These are phyloP conservation scores for Solanum dulcamara DNA, from an alignment of 257 asterid species.

Conservation along the genomic window DNA sequence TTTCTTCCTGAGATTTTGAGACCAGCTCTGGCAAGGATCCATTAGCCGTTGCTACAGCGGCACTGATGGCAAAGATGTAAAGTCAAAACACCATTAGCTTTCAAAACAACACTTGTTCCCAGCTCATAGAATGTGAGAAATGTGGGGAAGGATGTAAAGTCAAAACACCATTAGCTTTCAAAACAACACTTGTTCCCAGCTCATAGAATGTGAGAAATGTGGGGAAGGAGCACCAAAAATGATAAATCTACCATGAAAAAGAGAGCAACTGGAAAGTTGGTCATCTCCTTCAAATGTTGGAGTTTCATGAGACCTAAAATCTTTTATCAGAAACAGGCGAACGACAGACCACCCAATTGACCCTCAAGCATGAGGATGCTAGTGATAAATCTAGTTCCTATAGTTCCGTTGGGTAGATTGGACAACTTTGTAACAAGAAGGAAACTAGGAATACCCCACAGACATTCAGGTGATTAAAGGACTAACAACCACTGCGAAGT, in stretches of 20 bases:
- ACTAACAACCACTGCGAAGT: background rate
- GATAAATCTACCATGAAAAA: background rate
- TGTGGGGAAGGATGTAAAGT: background rate
- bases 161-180: background rate
- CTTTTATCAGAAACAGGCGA: background rate
- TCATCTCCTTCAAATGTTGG: background rate
- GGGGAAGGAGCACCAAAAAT: background rate
- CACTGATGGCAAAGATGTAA: slow-evolving; percentile 28
- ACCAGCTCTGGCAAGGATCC: slow-evolving; percentile 33
- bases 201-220: background rate
- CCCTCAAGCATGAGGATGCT: background rate
- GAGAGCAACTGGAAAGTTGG: background rate
- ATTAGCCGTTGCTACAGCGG: slow-evolving; percentile 37
- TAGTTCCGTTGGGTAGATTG: background rate
- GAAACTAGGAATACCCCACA: background rate
- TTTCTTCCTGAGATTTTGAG: slow-evolving; percentile 23
- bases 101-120: background rate
- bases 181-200: background rate
- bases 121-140: background rate
- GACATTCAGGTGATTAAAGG: background rate
- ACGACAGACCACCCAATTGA: background rate
- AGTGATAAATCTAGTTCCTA: background rate
- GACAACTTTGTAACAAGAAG: background rate
- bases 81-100: background rate
- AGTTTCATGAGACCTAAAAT: background rate